These are phyloP conservation scores for Willaertia magna DNA, from an alignment of 208 protist genomes.

Conservation along the genomic window DNA sequence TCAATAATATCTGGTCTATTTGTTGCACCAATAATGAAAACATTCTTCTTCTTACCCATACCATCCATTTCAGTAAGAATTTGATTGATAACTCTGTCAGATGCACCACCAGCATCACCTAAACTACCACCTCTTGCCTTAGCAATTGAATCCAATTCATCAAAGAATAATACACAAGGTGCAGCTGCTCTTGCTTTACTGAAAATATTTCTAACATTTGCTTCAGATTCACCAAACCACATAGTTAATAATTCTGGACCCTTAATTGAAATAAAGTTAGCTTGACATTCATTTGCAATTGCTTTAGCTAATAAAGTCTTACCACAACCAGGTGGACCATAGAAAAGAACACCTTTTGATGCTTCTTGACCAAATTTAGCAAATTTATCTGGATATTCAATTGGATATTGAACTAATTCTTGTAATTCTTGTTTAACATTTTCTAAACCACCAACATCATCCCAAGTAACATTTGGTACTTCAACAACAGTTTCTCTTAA, in stretches of 20 bases:
- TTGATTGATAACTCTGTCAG: conserved; percentile 99
- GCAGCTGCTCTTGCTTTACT: conserved; percentile 97
- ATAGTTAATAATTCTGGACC: conserved; percentile 99
- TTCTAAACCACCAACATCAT: conserved; percentile 97
- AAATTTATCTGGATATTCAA: conserved; percentile 99
- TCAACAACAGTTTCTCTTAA: conserved; percentile 97
- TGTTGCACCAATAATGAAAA: conserved; percentile 99
- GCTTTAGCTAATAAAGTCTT: conserved; percentile 95
- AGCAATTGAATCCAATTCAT: conserved; percentile 99
- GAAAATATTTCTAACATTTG: conserved; percentile 99
- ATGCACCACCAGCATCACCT: conserved; percentile 92
- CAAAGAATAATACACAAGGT: conserved; percentile 99
- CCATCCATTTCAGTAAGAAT: conserved; percentile 99
- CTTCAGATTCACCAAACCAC: conserved; percentile 99
- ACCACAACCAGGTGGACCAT: conserved; percentile 96
- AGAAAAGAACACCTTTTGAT: conserved; percentile 92
- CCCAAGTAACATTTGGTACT: conserved; percentile 97
- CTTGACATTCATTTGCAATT: conserved; percentile 96
- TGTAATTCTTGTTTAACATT: conserved; percentile 95
- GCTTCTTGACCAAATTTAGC: conserved; percentile 98
- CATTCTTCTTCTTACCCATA: conserved; percentile 95
- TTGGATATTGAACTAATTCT: conserved; percentile 98
- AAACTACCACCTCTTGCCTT: conserved; percentile 73
- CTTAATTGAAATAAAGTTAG: conserved; percentile 99
- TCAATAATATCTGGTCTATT: conserved; percentile 99